These are phyloP conservation scores for Kwoniella europaea DNA, from an alignment of 768 basidiomycete species.

Conservation along the genomic window DNA sequence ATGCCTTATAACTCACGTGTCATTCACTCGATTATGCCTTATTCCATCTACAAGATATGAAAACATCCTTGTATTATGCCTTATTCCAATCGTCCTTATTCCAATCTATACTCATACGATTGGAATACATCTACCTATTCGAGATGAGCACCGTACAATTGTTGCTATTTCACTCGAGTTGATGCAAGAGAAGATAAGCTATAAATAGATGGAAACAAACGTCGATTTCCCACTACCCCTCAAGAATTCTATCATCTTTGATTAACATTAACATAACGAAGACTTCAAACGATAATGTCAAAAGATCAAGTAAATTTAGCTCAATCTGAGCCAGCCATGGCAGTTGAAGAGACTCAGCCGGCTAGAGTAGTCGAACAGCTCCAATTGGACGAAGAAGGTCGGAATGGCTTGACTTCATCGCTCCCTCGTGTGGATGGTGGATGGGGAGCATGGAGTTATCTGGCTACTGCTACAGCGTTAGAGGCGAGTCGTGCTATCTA, in stretches of 20 bases:
- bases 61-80: not conserved
- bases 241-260: too few relatives aligned
- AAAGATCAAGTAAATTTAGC: not conserved
- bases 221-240: too few relatives aligned
- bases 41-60: not conserved
- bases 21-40: not conserved
- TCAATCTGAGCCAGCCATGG: not conserved
- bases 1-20: conserved; percentile 4
- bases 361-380: not conserved
- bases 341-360: not conserved
- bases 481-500: conserved; percentile 22
- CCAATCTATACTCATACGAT: not conserved
- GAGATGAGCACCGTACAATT: not conserved
- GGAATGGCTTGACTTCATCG: not conserved
- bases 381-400: not conserved
- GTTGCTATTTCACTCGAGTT: not conserved
- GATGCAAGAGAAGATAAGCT: not conserved
- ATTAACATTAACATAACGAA: too few relatives aligned
- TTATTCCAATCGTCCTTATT: not conserved
- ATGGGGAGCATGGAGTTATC: conserved; percentile 38
- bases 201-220: not conserved
- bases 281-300: not conserved
- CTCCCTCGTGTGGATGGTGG: conserved; percentile 39
- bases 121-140: not conserved
- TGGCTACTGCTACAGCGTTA: conserved; percentile 33